phyloP scores from a whole-genome alignment of 768 basidiomycete species.

The Lyophyllum semitale region DNA sequence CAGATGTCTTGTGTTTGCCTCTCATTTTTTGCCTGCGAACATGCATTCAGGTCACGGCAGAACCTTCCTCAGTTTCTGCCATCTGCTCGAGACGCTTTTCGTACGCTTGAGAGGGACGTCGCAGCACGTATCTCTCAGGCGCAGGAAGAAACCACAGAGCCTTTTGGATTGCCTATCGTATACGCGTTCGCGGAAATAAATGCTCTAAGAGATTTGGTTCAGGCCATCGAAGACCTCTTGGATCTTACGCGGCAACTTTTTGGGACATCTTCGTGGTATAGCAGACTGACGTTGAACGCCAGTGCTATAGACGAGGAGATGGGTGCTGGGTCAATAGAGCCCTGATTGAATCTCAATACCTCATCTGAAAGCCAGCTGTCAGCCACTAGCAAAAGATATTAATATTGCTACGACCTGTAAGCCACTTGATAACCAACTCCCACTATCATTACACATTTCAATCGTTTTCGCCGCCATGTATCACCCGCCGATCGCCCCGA shows the following conservation, averaged over 20 bases:
- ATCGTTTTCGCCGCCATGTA: neutral
- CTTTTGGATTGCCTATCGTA: conserved; percentile 37
- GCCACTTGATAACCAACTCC: neutral
- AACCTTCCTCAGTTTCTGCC: conserved; percentile 54
- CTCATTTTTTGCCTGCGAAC: conserved; percentile 49
- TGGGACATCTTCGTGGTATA: conserved; percentile 46
- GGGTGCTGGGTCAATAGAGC: neutral
- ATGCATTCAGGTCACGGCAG: conserved; percentile 46
- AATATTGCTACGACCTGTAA: neutral
- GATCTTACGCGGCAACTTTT: conserved; percentile 42
- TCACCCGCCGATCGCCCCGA: conserved; percentile 1
- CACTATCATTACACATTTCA: neutral
- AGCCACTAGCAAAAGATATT: neutral
- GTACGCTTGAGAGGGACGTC: conserved; percentile 32
- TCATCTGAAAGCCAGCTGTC: neutral
- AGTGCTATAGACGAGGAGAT: neutral
- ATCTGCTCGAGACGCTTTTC: conserved; percentile 41
- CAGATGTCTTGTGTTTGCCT: conserved; percentile 47
- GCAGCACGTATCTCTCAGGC: conserved; percentile 30
- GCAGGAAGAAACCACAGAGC: conserved; percentile 21
- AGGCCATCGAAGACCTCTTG: conserved; percentile 42
- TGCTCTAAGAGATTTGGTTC: conserved; percentile 40
- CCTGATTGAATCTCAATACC: neutral
- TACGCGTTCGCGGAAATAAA: conserved; percentile 48
- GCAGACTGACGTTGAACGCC: neutral